A percentile compares a stretch with the other conserved stretches of the same genome.
Evolutionary conservation across 352 stramenopile species (phyloP).

Genomic region (Lagenidium giganteum): DNA sequence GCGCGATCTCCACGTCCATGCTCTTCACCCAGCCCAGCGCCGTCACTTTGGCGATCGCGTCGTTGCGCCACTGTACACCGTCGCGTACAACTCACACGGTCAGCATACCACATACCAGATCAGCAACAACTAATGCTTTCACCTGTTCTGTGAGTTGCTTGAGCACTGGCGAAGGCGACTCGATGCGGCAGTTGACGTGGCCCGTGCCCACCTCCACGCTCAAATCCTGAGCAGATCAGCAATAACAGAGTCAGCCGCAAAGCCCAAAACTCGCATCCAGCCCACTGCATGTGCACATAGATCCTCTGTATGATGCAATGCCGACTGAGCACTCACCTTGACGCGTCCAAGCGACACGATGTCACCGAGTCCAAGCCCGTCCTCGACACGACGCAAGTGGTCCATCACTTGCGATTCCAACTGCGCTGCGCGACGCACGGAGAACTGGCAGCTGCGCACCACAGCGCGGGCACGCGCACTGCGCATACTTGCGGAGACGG

Average conservation of each 20-base stretch:
- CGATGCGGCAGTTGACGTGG: constrained; percentile 41
- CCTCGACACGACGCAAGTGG: constrained; percentile 35
- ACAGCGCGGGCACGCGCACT: constrained; percentile 8
- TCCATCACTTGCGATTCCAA: constrained; percentile 60
- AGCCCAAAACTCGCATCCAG: too few species aligned
- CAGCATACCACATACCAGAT: too few species aligned
- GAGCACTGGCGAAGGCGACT: constrained; percentile 42
- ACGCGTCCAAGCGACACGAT: constrained; percentile 56
- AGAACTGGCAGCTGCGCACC: constrained; percentile 23
- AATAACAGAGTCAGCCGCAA: background rate
- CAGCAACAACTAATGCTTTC: too few species aligned
- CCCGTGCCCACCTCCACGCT: constrained; percentile 22
- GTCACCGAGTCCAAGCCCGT: constrained; percentile 49
- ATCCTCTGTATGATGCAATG: background rate
- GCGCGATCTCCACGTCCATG: constrained; percentile 45
- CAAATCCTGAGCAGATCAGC: constrained; percentile 25
- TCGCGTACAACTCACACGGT: too few species aligned
- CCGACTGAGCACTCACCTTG: constrained; percentile 19
- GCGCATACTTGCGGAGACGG: too few species aligned
- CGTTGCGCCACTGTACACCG: constrained; percentile 36
- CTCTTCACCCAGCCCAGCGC: constrained; percentile 57
- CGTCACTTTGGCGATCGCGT: constrained; percentile 35
- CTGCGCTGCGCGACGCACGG: constrained; percentile 40
- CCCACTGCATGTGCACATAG: too few species aligned
- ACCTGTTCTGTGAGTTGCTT: constrained; percentile 48